These are phyloP conservation scores for Trypanosomatidae sp. DNA, from an alignment of 208 protist genomes.

Conservation along the genomic window DNA sequence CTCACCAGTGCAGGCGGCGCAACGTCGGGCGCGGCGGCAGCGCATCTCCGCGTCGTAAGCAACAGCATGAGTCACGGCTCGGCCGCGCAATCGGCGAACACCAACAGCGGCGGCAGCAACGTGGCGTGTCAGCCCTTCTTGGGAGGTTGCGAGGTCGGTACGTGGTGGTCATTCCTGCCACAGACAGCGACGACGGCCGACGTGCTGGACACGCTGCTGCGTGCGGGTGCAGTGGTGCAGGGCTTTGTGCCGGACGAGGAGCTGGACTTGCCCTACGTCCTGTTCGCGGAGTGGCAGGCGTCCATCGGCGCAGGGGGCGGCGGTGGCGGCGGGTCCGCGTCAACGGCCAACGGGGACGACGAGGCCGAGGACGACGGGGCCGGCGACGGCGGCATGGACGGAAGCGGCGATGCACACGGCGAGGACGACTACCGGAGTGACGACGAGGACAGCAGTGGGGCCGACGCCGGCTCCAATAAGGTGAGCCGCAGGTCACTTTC, in stretches of 20 bases:
- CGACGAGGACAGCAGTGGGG: background rate
- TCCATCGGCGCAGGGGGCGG: background rate
- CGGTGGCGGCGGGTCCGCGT: background rate
- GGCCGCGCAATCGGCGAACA: background rate
- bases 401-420: background rate
- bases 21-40: background rate
- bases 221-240: constrained; percentile 41
- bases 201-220: constrained; percentile 49
- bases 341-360: background rate
- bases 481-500: background rate
- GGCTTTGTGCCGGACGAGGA: constrained; percentile 54
- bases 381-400: background rate
- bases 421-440: background rate
- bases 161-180: constrained; percentile 47
- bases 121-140: constrained; percentile 10
- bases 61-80: constrained; percentile 3
- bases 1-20: background rate
- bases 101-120: background rate
- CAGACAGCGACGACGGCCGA: constrained; percentile 34
- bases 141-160: constrained; percentile 39
- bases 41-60: constrained; percentile 2
- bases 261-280: constrained; percentile 43
- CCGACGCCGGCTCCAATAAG: background rate
- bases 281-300: constrained; percentile 33
- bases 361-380: background rate